Conservation (phyloP, 192 early-diverging fungal species). For the Geosiphon pyriformis region DNA sequence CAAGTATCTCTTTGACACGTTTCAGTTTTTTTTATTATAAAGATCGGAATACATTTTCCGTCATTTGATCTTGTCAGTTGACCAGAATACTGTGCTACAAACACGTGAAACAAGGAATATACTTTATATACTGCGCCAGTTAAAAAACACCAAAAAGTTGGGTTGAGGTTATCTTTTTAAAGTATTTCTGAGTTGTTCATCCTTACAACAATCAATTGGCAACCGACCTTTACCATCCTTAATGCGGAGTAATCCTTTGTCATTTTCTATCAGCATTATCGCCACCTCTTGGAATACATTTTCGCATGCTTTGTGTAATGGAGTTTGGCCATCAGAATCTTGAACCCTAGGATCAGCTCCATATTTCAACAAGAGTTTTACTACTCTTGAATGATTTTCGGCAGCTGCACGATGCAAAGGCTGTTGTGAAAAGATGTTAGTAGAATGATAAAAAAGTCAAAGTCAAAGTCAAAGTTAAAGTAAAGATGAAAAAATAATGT, state of each 20-base stretch:
- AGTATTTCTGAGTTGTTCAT: background rate
- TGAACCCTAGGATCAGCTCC: conserved; percentile 3
- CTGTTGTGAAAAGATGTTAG: too few relatives aligned
- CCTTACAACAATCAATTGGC: background rate
- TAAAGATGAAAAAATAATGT: too few relatives aligned
- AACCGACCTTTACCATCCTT: conserved; percentile 1
- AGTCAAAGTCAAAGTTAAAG: too few relatives aligned
- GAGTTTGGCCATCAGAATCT: conserved; percentile 15
- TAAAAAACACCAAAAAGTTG: too few relatives aligned
- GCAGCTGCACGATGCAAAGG: conserved; percentile 9
- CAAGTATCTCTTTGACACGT: too few relatives aligned
- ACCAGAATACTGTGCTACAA: background rate
- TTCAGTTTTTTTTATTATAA: background rate
- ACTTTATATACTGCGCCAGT: too few relatives aligned
- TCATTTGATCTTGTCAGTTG: too few relatives aligned
- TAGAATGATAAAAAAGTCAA: too few relatives aligned
- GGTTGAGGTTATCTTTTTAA: background rate
- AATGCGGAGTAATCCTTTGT: background rate
- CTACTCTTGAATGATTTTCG: conserved; percentile 1
- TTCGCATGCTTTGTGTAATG: conserved; percentile 11
- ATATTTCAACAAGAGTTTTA: background rate
- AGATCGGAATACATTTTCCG: background rate
- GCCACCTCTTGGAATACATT: conserved; percentile 8
- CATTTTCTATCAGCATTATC: background rate
- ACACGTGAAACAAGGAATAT: background rate